A percentile compares a stretch with the other conserved stretches of the same genome.
These are phyloP conservation scores for Capronia coronata DNA, from an alignment of 2,329 filamentous ascomycete species.

Conservation along the genomic window DNA sequence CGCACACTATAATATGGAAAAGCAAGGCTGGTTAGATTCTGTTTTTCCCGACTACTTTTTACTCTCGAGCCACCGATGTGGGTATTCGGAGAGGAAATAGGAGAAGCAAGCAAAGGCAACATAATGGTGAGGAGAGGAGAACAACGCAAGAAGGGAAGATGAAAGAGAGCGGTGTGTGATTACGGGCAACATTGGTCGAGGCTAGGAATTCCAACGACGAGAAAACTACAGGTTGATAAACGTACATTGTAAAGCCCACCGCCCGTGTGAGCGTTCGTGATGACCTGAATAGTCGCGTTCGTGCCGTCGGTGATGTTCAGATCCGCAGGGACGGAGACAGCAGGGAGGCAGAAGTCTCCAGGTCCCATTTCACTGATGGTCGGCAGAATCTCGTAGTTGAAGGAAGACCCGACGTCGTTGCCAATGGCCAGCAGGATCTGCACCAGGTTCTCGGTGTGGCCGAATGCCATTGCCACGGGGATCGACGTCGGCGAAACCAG, in stretches of 20 bases:
- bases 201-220: no score
- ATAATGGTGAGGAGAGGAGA: not conserved
- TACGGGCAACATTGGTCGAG: no score
- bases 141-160: not conserved
- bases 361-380: constrained; percentile 54
- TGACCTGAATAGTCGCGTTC: constrained; percentile 62
- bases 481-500: constrained; percentile 44
- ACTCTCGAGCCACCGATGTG: no score
- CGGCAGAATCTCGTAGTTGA: constrained; percentile 61
- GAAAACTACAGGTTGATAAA: no score
- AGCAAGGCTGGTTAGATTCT: not conserved
- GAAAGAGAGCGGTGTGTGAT: no score
- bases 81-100: no score
- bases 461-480: constrained; percentile 47
- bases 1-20: constrained; percentile 11
- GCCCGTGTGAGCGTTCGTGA: constrained; percentile 54
- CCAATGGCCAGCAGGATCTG: constrained; percentile 50
- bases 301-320: constrained; percentile 52
- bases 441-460: constrained; percentile 48
- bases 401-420: constrained; percentile 51
- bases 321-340: constrained; percentile 37
- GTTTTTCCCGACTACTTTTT: no score
- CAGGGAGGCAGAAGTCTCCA: constrained; percentile 61
- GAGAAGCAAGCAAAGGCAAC: no score
- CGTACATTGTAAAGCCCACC: constrained; percentile 61